Conservation (phyloP, 2,329 filamentous ascomycete genomes). For the Colletotrichum siamense region DNA sequence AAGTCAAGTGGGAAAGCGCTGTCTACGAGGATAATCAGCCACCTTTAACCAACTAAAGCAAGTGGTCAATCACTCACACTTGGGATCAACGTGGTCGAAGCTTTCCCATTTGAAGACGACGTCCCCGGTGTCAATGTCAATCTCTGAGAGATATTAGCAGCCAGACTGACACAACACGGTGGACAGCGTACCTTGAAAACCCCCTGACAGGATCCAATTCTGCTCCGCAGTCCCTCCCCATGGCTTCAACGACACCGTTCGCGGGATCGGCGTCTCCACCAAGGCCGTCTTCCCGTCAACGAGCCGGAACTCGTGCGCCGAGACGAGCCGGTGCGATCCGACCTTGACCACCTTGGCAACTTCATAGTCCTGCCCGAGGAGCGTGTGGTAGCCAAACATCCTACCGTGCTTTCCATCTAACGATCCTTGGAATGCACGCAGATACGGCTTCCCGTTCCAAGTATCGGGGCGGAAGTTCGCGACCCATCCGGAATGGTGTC, state of each 20-base stretch:
- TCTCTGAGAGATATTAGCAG: constrained; percentile 35
- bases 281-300: not conserved
- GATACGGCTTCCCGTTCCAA: not conserved
- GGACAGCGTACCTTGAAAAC: not conserved
- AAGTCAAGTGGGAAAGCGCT: not conserved
- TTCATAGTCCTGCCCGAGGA: not conserved
- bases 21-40: accelerated
- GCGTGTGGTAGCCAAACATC: not conserved
- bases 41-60: not conserved
- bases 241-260: not conserved
- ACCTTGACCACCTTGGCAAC: not conserved
- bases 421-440: not conserved
- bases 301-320: not conserved
- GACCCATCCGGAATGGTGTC: not conserved
- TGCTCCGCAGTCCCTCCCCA: not conserved
- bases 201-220: not conserved
- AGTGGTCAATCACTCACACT: not conserved
- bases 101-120: constrained; percentile 53
- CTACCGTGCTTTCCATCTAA: not conserved
- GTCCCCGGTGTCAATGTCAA: constrained; percentile 54
- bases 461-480: not conserved
- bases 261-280: not conserved
- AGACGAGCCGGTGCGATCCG: not conserved
- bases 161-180: not conserved
- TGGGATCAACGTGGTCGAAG: constrained; percentile 27